Evolutionary conservation across 2,329 filamentous ascomycete genomes (phyloP), one percentile per base, ranked within the genome.

Genomic region (Fusarium tjaetaba): DNA sequence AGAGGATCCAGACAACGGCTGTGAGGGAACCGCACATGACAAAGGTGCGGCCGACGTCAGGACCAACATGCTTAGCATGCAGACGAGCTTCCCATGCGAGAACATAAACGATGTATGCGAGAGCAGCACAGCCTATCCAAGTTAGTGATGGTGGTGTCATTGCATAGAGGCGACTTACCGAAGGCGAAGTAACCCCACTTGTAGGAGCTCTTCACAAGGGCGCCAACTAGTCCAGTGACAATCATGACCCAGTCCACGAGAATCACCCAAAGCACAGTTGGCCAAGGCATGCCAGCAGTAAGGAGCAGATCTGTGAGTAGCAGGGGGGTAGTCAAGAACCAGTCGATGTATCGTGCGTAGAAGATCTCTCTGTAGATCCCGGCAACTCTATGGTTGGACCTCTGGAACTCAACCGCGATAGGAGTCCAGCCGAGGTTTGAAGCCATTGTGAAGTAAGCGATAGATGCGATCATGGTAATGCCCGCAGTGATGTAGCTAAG

Each of bases 301-400:
- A 94, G 83, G 46, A 93, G 84, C 4, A 93, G 79, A 66, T 91
- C 88, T 58, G 89, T 79, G 20, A 93, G 85, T 11, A 93, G 82
- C 3, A 93, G 83, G 39, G 91, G 90, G 4, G 90, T 92, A 3
- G 90, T 92, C 71, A 89, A 82, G 30, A 85, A 84, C 71, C 71
- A 75, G 81, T 87, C 84, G 74, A 88, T 82, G 75, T 89, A 89
- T 75, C 87, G 85, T 34, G 84, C 83, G 72, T 84, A 89, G 80
- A 89, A 89, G 75, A 89, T 85, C 73, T 89, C 86, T 46, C 92
- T 87, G 55, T 87, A 88, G 11, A 88, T 89, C 5, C 80, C 70
- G 6, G 88, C 85, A 10, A 85, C 83, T 46, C 83, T 79, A 53
- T 77, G 74, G 11, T 64, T 49, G 2, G 70, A 84, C 3, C 80